Base-by-base conservation (phyloP, 345 rosid species). In the Eucalyptus decipiens region DNA sequence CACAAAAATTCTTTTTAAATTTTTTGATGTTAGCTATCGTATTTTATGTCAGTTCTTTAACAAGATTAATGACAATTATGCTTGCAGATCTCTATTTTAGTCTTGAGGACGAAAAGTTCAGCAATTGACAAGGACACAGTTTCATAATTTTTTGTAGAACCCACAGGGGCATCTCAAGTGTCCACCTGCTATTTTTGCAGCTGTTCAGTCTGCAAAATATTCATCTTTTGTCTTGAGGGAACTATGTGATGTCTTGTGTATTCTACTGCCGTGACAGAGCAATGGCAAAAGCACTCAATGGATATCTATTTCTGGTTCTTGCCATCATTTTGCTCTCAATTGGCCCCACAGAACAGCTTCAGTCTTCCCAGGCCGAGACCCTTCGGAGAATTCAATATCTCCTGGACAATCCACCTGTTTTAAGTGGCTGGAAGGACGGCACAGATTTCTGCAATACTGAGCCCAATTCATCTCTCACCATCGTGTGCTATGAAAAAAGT, bases 361-460 rank as follows among this genome's bases (percentile, higher is more conserved):
- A 95, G 45, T 95, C 97, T 87, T 96, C 99, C 87, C 94, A 95
- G 90, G 93, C 94, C 89, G 94, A 93, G 89, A 95, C 95, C 47
- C 98, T 97, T 28, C 24, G 95, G 88, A 94, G 98, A 89, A 94
- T 98, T 85, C 95, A 92, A 86, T 90, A 90, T 85, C 96, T 98
- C 90, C 91, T 98, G 86, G 91, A 94, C 92, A 88, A 92, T 90
- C 98, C 99, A 24, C 90, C 90, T 81, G 93, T 94, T 88, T 91
- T 96, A 62, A 93, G 89, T 81, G 88, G 93, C 92, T 97, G 99
- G 99, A 97, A 94, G 91, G 92, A 92, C 90, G 86, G 90, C 62
- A 96, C 94, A 3, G 96, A 97, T 87, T 98, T 97, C 96, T 98
- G 99, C 95, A 95, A 95, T 32, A 90, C 91, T 3, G 96, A 97